Conservation (phyloP, 352 stramenopile species). For the Phytophthora capsici region DNA sequence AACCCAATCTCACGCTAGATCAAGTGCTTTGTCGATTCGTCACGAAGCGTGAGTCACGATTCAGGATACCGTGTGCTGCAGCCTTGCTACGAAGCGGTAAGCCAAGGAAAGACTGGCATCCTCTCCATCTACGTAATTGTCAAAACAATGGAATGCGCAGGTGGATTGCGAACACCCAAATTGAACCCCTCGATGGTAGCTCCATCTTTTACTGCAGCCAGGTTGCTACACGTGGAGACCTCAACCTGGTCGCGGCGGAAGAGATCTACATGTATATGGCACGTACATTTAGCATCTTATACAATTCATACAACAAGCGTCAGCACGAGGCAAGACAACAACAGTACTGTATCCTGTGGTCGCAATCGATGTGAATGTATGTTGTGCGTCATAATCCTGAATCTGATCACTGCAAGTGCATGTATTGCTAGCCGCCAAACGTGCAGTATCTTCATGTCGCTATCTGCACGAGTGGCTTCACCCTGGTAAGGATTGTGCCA, state of each 20-base stretch:
- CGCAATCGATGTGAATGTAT: conserved; percentile 5
- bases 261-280: not conserved
- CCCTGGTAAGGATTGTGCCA: no score
- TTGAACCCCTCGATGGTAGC: no score
- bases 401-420: conserved; percentile 5
- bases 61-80: no score
- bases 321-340: no score
- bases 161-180: no score
- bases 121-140: no score
- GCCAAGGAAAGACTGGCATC: conserved; percentile 16
- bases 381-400: conserved; percentile 4
- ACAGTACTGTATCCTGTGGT: no score
- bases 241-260: not conserved
- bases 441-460: conserved; percentile 3
- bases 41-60: not conserved
- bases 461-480: not conserved
- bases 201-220: conserved; percentile 22
- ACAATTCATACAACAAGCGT: no score
- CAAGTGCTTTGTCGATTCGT: not conserved
- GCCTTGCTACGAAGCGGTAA: not conserved
- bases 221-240: conserved; percentile 1
- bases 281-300: not conserved
- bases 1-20: not conserved
- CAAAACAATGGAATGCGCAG: no score
- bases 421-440: not conserved